These are phyloP conservation scores for Pleurotus ostreatus DNA, from an alignment of 768 basidiomycete species.

Conservation along the genomic window DNA sequence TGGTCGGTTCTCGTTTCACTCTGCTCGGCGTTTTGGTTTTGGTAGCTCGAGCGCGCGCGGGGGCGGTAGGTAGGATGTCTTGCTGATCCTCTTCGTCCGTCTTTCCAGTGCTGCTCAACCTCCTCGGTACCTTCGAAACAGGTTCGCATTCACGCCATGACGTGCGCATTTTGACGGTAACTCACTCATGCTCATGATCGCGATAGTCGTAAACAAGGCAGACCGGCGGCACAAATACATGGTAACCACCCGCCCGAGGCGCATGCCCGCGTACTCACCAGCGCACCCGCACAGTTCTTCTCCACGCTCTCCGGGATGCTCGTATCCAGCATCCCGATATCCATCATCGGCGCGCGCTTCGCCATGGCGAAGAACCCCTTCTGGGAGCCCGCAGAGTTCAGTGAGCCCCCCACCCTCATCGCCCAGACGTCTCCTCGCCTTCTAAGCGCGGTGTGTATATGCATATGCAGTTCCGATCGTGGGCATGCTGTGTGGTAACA, in stretches of 20 bases:
- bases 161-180: conserved; percentile 12
- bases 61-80: not conserved
- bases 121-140: conserved; percentile 75
- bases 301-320: conserved; percentile 43
- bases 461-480: conserved; percentile 62
- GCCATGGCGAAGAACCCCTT: conserved; percentile 77
- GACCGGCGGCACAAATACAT: conserved; percentile 69
- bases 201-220: conserved; percentile 71
- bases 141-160: conserved; percentile 23
- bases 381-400: conserved; percentile 81
- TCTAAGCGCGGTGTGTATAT: conserved; percentile 1
- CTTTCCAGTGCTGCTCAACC: conserved; percentile 57
- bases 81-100: not conserved
- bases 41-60: not conserved
- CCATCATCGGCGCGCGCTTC: conserved; percentile 68
- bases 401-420: conserved; percentile 35
- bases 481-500: conserved; percentile 82
- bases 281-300: too few species aligned
- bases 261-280: too few species aligned
- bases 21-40: not conserved
- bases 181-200: not conserved
- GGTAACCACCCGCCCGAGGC: conserved; percentile 32
- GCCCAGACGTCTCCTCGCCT: not conserved
- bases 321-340: conserved; percentile 74
- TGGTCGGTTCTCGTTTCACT: conserved; percentile 38